Base-by-base conservation (phyloP, 2,329 filamentous ascomycete genomes). In the Fusarium stilboides region DNA sequence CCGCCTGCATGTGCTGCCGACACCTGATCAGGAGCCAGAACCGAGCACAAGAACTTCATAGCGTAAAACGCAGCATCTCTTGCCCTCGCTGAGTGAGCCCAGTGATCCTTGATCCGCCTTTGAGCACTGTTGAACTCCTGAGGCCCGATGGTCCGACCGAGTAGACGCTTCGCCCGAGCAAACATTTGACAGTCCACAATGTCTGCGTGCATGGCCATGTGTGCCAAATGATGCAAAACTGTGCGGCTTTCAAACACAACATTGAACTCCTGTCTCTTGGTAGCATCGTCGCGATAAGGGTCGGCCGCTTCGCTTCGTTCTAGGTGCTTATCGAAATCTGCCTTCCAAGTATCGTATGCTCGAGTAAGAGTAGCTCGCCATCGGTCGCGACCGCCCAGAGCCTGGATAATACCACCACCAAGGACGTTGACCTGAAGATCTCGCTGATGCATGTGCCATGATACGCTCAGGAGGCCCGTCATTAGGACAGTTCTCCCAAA, bases 131-230 rank as follows among this genome's bases (percentile, higher is more conserved):
- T 90, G 58, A 96, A 91, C 79, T 98, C 96, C 65, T 93, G 89
- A 3, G 89, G 85, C 2, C 93, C 94, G 64, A 98, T 97, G 1
- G 91, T 90, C 46, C 95, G 90, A 22, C 96, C 95, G 6, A 98
- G 88, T 3, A 98, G 86, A 31, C 94, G 87, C 72, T 91, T 93
- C 2, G 95, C 94, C 10, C 94, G 91, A 7, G 95, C 96, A 78
- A 96, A 98, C 70, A 98, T 97, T 80, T 98, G 95, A 75, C 94
- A 95, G 78, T 98, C 95, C n/a, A 97, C 93, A 55, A 98, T 94
- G 76, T 98, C 95, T 24, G 97, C 94, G 76, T 98, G 94, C 87
- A 97, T 97, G 5, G 94, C 94, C 93, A 99, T 98, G 79, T 98
- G 96, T 1, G 96, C 96, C 14, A 99, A 84, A 74, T 97, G 94